These are phyloP conservation scores for Fusarium paranaense DNA, from an alignment of 2,329 filamentous ascomycete genomes.

Conservation along the genomic window DNA sequence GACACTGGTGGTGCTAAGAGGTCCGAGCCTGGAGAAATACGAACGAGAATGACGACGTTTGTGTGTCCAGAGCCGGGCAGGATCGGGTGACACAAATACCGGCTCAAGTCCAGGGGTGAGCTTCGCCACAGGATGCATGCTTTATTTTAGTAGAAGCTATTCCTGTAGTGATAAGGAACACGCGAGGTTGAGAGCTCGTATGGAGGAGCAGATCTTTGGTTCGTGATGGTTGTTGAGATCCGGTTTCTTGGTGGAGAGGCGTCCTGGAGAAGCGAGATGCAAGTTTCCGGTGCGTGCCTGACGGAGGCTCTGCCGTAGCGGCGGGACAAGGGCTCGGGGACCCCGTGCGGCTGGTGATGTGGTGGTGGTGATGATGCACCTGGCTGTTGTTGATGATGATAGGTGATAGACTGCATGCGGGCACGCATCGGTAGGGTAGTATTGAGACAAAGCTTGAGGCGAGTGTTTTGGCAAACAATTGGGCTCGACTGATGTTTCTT, in stretches of 20 bases:
- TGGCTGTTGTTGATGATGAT: conserved; percentile 16
- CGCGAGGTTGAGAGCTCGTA: conserved; percentile 20
- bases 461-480: background rate
- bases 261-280: conserved; percentile 16
- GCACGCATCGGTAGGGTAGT: background rate
- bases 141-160: background rate
- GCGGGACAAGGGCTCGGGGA: conserved; percentile 31
- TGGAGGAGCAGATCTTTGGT: conserved; percentile 31
- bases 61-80: background rate
- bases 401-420: conserved; percentile 9
- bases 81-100: background rate
- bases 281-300: conserved; percentile 18
- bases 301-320: conserved; percentile 16
- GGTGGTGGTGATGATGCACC: conserved; percentile 12
- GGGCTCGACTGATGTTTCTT: background rate
- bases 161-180: background rate
- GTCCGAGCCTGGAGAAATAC: conserved; percentile 33
- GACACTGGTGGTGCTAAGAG: background rate
- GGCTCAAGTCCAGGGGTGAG: background rate
- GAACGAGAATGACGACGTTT: conserved; percentile 36
- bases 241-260: conserved; percentile 6
- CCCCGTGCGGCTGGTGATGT: conserved; percentile 37
- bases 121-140: background rate
- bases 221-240: conserved; percentile 16
- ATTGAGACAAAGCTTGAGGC: conserved; percentile 14